A percentile compares a stretch with the other conserved stretches of the same genome.
These are phyloP conservation scores for Phialophora macrospora DNA, from an alignment of 2,329 filamentous ascomycete genomes.

Conservation along the genomic window DNA sequence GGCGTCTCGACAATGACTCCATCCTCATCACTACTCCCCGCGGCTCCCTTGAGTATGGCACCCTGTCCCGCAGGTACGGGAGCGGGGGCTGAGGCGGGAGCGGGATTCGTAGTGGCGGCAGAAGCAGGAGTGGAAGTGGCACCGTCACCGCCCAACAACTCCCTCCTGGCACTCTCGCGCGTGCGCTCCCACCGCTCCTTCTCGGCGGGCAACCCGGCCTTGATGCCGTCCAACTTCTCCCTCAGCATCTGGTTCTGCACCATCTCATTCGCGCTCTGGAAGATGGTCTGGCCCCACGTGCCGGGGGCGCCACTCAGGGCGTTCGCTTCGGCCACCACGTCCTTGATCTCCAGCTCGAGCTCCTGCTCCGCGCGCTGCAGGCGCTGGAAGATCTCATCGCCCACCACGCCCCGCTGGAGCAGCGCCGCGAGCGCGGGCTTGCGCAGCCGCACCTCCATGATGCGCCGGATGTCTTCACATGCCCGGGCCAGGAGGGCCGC, in stretches of 20 bases:
- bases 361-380: slow-evolving; percentile 94
- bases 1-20: slow-evolving; percentile 76
- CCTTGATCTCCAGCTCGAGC: slow-evolving; percentile 92
- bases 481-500: slow-evolving; percentile 88
- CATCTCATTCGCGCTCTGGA: slow-evolving; percentile 97
- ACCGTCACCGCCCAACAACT: slow-evolving; percentile 64
- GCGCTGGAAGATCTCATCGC: slow-evolving; percentile 93
- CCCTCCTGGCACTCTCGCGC: slow-evolving; percentile 78
- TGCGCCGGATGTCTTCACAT: slow-evolving; percentile 88
- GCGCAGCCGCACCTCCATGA: slow-evolving; percentile 83
- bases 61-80: slow-evolving; percentile 3
- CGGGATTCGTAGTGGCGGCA: background rate
- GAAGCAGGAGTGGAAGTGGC: background rate
- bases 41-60: slow-evolving; percentile 45
- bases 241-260: slow-evolving; percentile 80
- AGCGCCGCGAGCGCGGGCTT: slow-evolving; percentile 86
- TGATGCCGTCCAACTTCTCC: slow-evolving; percentile 74
- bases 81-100: background rate
- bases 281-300: slow-evolving; percentile 89
- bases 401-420: slow-evolving; percentile 87
- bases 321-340: slow-evolving; percentile 89
- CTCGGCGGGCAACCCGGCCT: slow-evolving; percentile 72
- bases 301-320: slow-evolving; percentile 59
- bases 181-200: slow-evolving; percentile 91
- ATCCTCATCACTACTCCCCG: slow-evolving; percentile 67